phyloP scores from a whole-genome alignment of 495 filamentous ascomycete species.

The Xylona heveae region DNA sequence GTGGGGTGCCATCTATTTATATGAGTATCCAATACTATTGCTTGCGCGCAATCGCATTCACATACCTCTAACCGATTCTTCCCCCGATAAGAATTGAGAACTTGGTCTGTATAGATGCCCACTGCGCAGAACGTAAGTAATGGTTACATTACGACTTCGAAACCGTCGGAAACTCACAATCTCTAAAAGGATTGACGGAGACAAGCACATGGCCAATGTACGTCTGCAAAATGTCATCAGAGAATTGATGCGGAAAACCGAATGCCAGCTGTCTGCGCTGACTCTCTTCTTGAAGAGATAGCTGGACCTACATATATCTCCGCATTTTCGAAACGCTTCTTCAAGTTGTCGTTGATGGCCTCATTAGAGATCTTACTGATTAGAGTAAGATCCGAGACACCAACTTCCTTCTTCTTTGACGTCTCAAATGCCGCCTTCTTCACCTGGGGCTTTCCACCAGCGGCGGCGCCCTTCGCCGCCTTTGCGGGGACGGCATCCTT shows the following conservation, averaged over 20 bases:
- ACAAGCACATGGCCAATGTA: conserved; percentile 99
- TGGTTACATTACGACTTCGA: not conserved
- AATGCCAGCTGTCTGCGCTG: not conserved
- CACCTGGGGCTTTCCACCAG: conserved; percentile 43
- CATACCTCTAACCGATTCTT: conserved; percentile 84
- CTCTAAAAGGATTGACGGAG: conserved; percentile 95
- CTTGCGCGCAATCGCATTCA: not conserved
- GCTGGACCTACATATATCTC: conserved; percentile 70
- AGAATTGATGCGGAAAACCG: too few species aligned
- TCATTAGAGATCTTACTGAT: conserved; percentile 98
- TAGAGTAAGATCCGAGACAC: conserved; percentile 91
- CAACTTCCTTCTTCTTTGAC: conserved; percentile 97
- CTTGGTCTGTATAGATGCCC: conserved; percentile 91
- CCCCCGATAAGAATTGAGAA: conserved; percentile 75
- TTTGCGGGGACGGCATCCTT: conserved; percentile 37
- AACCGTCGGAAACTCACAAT: conserved; percentile 31
- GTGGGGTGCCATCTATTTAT: conserved; percentile 52
- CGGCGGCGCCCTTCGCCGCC: conserved; percentile 13
- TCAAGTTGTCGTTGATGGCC: conserved; percentile 96
- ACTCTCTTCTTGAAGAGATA: conserved; percentile 5
- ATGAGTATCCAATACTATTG: not conserved
- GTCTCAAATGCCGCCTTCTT: conserved; percentile 93
- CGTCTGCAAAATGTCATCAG: conserved; percentile 36
- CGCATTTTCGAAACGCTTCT: conserved; percentile 84
- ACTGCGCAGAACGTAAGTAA: conserved; percentile 24